Conservation (phyloP, 306 rosid genomes). For the Lotus japonicus region DNA sequence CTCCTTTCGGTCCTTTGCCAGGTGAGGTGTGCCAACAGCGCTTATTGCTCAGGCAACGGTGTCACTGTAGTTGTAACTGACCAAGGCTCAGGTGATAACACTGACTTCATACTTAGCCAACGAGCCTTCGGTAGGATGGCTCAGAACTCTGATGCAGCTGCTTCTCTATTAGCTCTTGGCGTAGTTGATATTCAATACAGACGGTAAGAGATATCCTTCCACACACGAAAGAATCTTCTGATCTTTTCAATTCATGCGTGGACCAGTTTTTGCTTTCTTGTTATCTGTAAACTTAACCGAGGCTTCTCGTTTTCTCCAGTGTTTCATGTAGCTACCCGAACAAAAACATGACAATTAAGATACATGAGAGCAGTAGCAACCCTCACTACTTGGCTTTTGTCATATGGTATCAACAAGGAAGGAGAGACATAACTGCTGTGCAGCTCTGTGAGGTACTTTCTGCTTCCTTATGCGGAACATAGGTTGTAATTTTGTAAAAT, state of each 20-base stretch:
- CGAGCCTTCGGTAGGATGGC: constrained; percentile 71
- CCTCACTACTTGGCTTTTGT: constrained; percentile 84
- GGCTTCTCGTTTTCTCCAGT: constrained; percentile 34
- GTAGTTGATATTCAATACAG: constrained; percentile 61
- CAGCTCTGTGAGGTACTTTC: constrained; percentile 79
- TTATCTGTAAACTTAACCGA: not conserved
- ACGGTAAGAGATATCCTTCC: constrained; percentile 43
- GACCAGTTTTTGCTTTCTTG: not conserved
- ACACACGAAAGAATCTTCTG: not conserved
- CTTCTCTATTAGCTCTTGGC: constrained; percentile 52
- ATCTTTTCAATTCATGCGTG: not conserved
- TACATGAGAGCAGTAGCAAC: constrained; percentile 58
- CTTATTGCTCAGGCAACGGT: constrained; percentile 64
- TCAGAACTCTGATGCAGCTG: constrained; percentile 46
- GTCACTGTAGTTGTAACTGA: constrained; percentile 70
- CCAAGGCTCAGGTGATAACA: constrained; percentile 54
- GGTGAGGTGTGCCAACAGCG: constrained; percentile 71
- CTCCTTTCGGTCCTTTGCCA: constrained; percentile 7
- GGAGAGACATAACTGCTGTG: constrained; percentile 75
- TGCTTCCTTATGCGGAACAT: not conserved
- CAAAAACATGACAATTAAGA: constrained; percentile 73
- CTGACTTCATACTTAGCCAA: constrained; percentile 73
- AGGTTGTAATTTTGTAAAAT: constrained; percentile 2
- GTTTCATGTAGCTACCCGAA: constrained; percentile 82
- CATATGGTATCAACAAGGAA: constrained; percentile 83